These are phyloP conservation scores for Inosperma sp. DNA, from an alignment of 768 basidiomycete species.

Conservation along the genomic window DNA sequence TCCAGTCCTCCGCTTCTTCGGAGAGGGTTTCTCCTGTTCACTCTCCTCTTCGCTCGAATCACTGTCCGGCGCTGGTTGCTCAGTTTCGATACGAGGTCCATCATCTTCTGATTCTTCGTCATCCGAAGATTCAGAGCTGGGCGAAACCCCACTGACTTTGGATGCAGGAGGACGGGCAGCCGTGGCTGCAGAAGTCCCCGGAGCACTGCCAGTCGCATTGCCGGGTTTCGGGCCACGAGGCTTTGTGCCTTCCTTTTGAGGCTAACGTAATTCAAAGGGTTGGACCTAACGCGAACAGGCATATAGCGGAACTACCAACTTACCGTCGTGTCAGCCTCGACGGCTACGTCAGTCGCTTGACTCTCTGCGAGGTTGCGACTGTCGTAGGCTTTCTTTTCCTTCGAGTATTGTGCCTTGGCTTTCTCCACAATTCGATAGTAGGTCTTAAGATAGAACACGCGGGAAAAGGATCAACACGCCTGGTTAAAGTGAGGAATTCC, in stretches of 20 bases:
- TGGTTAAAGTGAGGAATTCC: neutral
- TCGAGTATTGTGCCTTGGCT: constrained; percentile 62
- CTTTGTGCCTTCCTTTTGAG: constrained; percentile 32
- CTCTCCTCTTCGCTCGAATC: constrained; percentile 31
- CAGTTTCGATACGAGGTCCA: constrained; percentile 21
- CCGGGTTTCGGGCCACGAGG: constrained; percentile 21
- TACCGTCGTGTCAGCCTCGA: constrained; percentile 38
- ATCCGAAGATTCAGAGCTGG: constrained; percentile 31
- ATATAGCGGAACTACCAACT: constrained; percentile 13
- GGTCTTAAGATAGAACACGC: constrained; percentile 32
- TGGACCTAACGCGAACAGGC: constrained; percentile 7
- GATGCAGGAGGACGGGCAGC: constrained; percentile 21
- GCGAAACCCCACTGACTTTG: constrained; percentile 20
- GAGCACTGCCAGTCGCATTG: constrained; percentile 1
- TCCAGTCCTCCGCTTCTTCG: constrained; percentile 30
- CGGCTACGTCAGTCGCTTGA: constrained; percentile 42
- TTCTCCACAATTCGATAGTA: constrained; percentile 50
- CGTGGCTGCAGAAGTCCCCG: constrained; percentile 15
- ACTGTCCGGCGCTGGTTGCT: constrained; percentile 18
- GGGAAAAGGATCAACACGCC: neutral
- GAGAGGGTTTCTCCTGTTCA: constrained; percentile 17
- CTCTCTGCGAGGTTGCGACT: constrained; percentile 47
- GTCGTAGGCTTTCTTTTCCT: constrained; percentile 63
- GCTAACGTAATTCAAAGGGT: constrained; percentile 19
- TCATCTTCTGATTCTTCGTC: constrained; percentile 36